A percentile compares a stretch with the other conserved stretches of the same genome.
Conservation (phyloP, 345 rosid genomes). For the Rubroshorea leprosula region DNA sequence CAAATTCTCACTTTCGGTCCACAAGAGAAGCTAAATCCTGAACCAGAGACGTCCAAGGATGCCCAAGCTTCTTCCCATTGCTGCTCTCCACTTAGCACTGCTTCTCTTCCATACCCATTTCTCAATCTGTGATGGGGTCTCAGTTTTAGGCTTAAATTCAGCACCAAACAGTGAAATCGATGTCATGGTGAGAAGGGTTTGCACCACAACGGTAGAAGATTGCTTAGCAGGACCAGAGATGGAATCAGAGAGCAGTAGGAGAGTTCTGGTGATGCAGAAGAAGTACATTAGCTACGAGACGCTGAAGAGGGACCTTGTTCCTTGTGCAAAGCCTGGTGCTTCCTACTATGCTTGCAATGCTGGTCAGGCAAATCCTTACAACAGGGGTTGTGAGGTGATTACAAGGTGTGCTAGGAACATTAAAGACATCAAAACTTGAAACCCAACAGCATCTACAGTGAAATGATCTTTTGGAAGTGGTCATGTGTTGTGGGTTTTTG, state of each 20-base stretch:
- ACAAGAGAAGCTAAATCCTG: too few relatives aligned
- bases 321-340: slow-evolving; percentile 81
- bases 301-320: slow-evolving; percentile 78
- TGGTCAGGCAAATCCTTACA: slow-evolving; percentile 56
- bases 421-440: slow-evolving; percentile 34
- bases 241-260: slow-evolving; percentile 73
- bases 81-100: slow-evolving; percentile 19
- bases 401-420: slow-evolving; percentile 72
- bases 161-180: slow-evolving; percentile 32
- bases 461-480: too few relatives aligned
- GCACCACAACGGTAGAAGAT: slow-evolving; percentile 37
- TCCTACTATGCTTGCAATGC: slow-evolving; percentile 80
- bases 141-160: slow-evolving; percentile 29
- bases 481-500: too few relatives aligned
- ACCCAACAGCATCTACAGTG: neutral
- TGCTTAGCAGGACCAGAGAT: slow-evolving; percentile 46
- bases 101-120: slow-evolving; percentile 31
- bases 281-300: slow-evolving; percentile 87
- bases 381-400: slow-evolving; percentile 67
- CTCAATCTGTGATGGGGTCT: slow-evolving; percentile 29
- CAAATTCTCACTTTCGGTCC: too few relatives aligned
- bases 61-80: slow-evolving; percentile 20
- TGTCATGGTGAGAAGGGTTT: slow-evolving; percentile 28
- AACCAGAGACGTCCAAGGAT: slow-evolving; percentile 19
- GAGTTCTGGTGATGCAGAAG: slow-evolving; percentile 51